These are phyloP conservation scores for Lichtheimia ramosa DNA, from an alignment of 371 early-diverging fungal genomes.

Conservation along the genomic window DNA sequence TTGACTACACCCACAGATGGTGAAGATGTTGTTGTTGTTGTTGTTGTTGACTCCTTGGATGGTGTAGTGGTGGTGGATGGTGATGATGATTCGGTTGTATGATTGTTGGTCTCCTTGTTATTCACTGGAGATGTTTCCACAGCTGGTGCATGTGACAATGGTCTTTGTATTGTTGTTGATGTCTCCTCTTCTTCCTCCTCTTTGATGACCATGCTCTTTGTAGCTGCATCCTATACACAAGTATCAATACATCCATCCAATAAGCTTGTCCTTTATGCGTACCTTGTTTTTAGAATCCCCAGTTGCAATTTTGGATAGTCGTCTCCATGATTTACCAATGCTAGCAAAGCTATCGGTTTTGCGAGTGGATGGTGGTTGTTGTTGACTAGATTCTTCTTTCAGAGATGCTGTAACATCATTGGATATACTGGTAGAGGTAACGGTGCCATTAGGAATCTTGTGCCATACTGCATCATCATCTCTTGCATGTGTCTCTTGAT, in stretches of 20 bases:
- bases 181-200: neutral
- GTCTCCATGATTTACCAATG: neutral
- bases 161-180: neutral
- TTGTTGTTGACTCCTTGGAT: neutral
- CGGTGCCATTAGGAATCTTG: constrained; percentile 74
- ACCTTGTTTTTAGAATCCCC: neutral
- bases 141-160: too few species aligned
- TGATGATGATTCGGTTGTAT: too few species aligned
- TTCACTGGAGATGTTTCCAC: too few species aligned
- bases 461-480: constrained; percentile 80
- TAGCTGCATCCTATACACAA: neutral
- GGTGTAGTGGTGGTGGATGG: neutral
- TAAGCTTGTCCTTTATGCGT: too few species aligned
- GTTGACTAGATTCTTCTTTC: neutral
- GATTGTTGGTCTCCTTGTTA: too few species aligned
- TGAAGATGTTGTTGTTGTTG: neutral
- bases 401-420: too few species aligned
- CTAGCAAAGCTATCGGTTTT: neutral
- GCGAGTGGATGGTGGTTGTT: neutral
- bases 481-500: constrained; percentile 70
- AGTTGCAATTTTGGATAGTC: neutral
- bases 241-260: too few species aligned
- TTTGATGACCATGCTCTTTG: neutral
- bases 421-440: neutral
- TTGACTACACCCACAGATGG: neutral